Percentiles rank a stretch among this genome's conserved stretches.
phyloP scores from a whole-genome alignment of 352 stramenopile genomes.

The Globisporangium rhizosaccharum region DNA sequence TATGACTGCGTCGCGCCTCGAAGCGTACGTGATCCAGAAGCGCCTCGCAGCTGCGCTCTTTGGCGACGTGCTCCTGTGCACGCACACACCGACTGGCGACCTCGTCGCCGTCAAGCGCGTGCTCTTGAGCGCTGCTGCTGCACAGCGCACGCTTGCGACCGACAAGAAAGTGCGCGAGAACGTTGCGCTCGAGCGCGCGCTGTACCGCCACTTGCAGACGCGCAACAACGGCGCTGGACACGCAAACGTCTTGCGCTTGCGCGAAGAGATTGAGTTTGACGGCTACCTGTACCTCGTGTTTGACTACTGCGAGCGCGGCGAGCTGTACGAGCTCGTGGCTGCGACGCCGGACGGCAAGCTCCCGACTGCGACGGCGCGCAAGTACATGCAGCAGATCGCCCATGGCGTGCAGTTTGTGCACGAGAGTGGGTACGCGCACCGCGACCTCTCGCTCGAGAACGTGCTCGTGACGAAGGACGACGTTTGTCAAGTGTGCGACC shows the following conservation, averaged over 20 bases:
- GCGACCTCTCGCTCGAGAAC: slow-evolving; percentile 83
- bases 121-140: slow-evolving; percentile 51
- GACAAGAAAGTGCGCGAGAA: slow-evolving; percentile 80
- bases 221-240: slow-evolving; percentile 58
- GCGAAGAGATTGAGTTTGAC: slow-evolving; percentile 76
- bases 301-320: slow-evolving; percentile 60
- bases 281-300: slow-evolving; percentile 79
- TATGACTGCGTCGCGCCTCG: slow-evolving; percentile 43
- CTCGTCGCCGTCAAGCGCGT: slow-evolving; percentile 78
- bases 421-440: slow-evolving; percentile 67
- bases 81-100: slow-evolving; percentile 54
- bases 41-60: slow-evolving; percentile 71
- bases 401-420: slow-evolving; percentile 72
- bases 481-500: slow-evolving; percentile 78
- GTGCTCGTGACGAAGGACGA: slow-evolving; percentile 70
- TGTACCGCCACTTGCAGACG: slow-evolving; percentile 58
- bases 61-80: slow-evolving; percentile 73
- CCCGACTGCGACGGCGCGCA: slow-evolving; percentile 22
- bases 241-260: slow-evolving; percentile 54
- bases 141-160: slow-evolving; percentile 51
- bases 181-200: slow-evolving; percentile 65
- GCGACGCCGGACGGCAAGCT: slow-evolving; percentile 47
- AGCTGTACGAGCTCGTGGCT: slow-evolving; percentile 80
- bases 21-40: slow-evolving; percentile 81
- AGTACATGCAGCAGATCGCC: slow-evolving; percentile 70